Evolutionary conservation across 495 filamentous ascomycete genomes (phyloP), one percentile per base, ranked within the genome.

Genomic region (Aspergillus cavernicola): DNA sequence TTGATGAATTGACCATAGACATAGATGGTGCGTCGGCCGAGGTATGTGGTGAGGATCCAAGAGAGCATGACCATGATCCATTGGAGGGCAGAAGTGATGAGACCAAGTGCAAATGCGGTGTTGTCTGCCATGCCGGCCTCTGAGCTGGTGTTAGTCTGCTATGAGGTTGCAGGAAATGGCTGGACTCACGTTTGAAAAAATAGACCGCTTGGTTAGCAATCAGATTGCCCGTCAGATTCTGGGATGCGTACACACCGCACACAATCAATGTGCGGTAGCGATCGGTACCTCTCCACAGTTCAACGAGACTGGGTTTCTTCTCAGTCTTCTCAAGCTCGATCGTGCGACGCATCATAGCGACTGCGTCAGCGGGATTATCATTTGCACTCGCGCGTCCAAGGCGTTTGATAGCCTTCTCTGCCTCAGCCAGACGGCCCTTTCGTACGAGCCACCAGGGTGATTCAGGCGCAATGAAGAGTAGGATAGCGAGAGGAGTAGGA

Each of bases 161-260:
- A 46, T 56, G 42, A 43, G 50, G 37, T 46, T 60, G 46, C 40
- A 29, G 18, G 41, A 22, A 49, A 38, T 31, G 47, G 42, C 16
- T 2, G 43, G 15, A 53, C 55, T 50, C 45, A 58, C 56, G 85
- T 55, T 84, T 72, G 47, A 89, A 72, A 68, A 91, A 92, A 63
- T 90, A 85, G 16, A 85, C 88, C 11, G 83, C 85, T 67, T 89
- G 91, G 59, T 87, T 86, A 28, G 81, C 85, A 64, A 93, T 90
- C 2, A 84, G 81, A 64, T 87, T 88, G 54, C 67, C 67, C n/a
- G 67, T 63, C 12, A 70, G 62, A 37, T 70, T 70, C 62, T 70
- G 67, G 3, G 67, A 68, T 1, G 66, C 64, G 31, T 70, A 70
- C 48, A 83, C 77, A 76, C 83, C 77, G 58, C 79, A 83, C 32